A percentile compares a stretch with the other conserved stretches of the same genome.
These are phyloP conservation scores for Brettanomyces sp. DNA, from an alignment of 805 yeast genomes.

Conservation along the genomic window DNA sequence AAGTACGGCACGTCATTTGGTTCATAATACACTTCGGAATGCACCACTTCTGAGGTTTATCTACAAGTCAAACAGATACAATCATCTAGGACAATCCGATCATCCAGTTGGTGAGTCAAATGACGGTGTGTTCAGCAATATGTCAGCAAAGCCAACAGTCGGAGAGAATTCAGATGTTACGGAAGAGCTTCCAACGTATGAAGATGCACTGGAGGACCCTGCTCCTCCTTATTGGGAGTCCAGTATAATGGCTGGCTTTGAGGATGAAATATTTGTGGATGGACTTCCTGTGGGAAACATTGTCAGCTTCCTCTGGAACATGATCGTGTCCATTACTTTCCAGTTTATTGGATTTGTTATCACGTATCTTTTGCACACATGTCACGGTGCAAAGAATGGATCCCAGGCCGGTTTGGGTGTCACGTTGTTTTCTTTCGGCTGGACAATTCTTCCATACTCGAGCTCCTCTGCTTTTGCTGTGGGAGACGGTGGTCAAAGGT, in stretches of 20 bases:
- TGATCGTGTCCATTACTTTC: slow-evolving; percentile 80
- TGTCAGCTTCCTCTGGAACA: slow-evolving; percentile 86
- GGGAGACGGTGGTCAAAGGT: slow-evolving; percentile 22
- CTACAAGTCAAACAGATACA: slow-evolving; percentile 16
- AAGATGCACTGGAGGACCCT: slow-evolving; percentile 89
- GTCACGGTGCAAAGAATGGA: slow-evolving; percentile 96
- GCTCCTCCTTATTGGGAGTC: slow-evolving; percentile 98
- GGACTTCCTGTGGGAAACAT: slow-evolving; percentile 92
- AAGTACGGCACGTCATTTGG: slow-evolving; percentile 5
- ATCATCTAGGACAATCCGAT: slow-evolving; percentile 6
- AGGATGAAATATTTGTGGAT: slow-evolving; percentile 87
- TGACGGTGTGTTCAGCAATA: slow-evolving; percentile 91
- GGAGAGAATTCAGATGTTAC: slow-evolving; percentile 32
- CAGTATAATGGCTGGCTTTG: slow-evolving; percentile 68
- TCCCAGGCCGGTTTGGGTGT: slow-evolving; percentile 86
- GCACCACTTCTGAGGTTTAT: slow-evolving; percentile 23
- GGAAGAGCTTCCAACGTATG: slow-evolving; percentile 80
- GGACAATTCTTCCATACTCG: slow-evolving; percentile 39
- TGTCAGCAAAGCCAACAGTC: slow-evolving; percentile 71
- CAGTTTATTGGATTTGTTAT: slow-evolving; percentile 89
- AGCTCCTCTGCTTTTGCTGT: slow-evolving; percentile 10
- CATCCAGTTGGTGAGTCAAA: slow-evolving; percentile 28
- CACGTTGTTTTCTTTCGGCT: slow-evolving; percentile 68
- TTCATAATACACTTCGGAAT: slow-evolving; percentile 12
- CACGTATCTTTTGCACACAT: slow-evolving; percentile 85